Evolutionary conservation across 192 early-diverging fungal genomes (phyloP), one percentile per base, ranked within the genome.

Genomic region (Coemansia sp.): DNA sequence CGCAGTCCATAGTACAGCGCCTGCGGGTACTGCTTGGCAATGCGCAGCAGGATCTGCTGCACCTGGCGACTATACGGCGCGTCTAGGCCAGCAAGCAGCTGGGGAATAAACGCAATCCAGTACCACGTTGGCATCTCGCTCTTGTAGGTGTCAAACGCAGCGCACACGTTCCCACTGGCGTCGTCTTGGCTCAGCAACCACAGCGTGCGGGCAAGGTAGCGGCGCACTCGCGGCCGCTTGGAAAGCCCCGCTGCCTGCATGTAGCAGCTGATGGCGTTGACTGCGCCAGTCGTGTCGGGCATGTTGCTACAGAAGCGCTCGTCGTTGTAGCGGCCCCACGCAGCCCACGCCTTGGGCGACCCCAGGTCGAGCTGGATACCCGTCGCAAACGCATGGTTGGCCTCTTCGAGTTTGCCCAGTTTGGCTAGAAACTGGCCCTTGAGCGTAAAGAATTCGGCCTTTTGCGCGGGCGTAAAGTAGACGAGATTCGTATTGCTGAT

Each of bases 401-500:
- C 98, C 50, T 97, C 95, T 12, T 89, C 87, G 43, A 90, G 88
- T 39, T 93, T 84, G 47, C 85, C 87, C 45, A 98, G 79, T 72
- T 96, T 95, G 20, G 94, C 86, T 28, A 96, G 71, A 86, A 99
- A 98, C 82, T 91, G 88, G 14, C 94, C 98, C 83, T 97, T 95
- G 60, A 99, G 85, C 35, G 95, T 91, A 66, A 93, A 97, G 76
- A 99, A 99, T 71, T 99, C 98, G 14, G 98, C 94, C 75, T 93
- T 96, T 78, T 99, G 98, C 18, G 85, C 82, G 6, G 78, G 76
- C 37, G 86, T 91, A 78, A 99, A 99, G 80, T 97, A 99, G 61
- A 93, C 85, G 68, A 99, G 78, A 67, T 99, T 99, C 20, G 98
- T 99, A 76, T 99, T 98, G 83, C 95, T 97, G 82, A 99, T 97